phyloP scores from a whole-genome alignment of 202 grass and related monocot genomes.

The Setaria viridis region DNA sequence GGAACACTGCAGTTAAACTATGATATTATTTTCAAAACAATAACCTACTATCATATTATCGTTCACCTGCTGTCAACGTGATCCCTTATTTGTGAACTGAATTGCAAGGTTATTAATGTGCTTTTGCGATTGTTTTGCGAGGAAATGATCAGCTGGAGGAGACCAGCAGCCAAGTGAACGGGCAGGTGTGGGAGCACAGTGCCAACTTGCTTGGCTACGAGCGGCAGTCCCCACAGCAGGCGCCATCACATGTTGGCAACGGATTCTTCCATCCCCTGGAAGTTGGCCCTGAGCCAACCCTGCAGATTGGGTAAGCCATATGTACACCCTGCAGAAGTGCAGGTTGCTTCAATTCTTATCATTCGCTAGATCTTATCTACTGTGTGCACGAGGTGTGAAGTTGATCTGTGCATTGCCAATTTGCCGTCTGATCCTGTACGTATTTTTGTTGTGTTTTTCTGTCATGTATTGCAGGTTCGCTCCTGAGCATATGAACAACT shows the following conservation, averaged over 20 bases:
- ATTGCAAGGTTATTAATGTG: neutral
- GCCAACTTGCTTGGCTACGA: constrained; percentile 64
- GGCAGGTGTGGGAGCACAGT: constrained; percentile 68
- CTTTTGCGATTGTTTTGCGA: constrained; percentile 33
- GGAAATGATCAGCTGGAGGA: constrained; percentile 73
- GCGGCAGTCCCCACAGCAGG: constrained; percentile 63
- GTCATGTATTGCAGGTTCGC: constrained; percentile 51
- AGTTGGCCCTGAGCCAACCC: constrained; percentile 65
- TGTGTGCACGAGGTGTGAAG: too few species aligned
- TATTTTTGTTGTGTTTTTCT: neutral
- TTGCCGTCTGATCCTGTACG: neutral
- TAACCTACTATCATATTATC: neutral
- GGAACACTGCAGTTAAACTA: neutral
- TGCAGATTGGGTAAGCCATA: constrained; percentile 74
- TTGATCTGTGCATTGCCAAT: neutral
- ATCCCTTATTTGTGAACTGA: neutral
- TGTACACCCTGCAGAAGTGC: neutral
- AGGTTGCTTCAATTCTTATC: neutral
- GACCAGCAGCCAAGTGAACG: constrained; percentile 60
- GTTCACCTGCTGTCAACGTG: neutral
- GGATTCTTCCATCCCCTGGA: constrained; percentile 89
- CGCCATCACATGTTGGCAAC: constrained; percentile 55
- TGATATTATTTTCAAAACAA: neutral
- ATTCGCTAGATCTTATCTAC: neutral
- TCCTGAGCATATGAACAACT: constrained; percentile 78